Conservation (phyloP, 148 eudicot species). For the Spergularia bocconei region DNA sequence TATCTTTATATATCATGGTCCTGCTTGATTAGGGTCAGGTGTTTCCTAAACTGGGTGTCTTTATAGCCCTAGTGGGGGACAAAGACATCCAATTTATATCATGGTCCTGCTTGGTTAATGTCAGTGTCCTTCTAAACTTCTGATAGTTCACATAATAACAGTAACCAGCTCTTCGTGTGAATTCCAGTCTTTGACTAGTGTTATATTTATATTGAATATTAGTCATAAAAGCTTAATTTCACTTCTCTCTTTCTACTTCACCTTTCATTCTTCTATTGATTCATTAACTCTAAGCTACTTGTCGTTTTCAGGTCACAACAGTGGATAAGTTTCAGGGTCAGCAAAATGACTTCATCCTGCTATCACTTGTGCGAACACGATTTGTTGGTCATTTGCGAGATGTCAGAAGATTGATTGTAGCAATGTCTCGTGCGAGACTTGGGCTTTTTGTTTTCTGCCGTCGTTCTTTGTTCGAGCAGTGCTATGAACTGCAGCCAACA, state of each 20-base stretch:
- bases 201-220: not conserved
- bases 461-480: constrained; percentile 89
- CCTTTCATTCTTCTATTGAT: not conserved
- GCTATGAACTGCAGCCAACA: constrained; percentile 91
- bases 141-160: not conserved
- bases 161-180: not conserved
- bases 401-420: constrained; percentile 94
- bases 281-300: constrained; percentile 4
- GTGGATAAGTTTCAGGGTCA: constrained; percentile 99
- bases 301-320: constrained; percentile 63
- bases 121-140: not conserved
- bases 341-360: constrained; percentile 81
- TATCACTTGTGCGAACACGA: constrained; percentile 93
- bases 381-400: constrained; percentile 98
- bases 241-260: not conserved
- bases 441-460: constrained; percentile 94
- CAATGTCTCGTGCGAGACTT: constrained; percentile 98
- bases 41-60: not conserved
- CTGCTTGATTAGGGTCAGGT: not conserved
- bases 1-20: not conserved
- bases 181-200: not conserved
- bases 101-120: not conserved
- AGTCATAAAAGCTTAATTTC: not conserved
- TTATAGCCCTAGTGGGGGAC: too few species aligned
- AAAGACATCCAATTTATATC: too few species aligned